Evolutionary conservation across 1,139 yeast species (phyloP).

Genomic region (Casaregolazyma lundiana): DNA sequence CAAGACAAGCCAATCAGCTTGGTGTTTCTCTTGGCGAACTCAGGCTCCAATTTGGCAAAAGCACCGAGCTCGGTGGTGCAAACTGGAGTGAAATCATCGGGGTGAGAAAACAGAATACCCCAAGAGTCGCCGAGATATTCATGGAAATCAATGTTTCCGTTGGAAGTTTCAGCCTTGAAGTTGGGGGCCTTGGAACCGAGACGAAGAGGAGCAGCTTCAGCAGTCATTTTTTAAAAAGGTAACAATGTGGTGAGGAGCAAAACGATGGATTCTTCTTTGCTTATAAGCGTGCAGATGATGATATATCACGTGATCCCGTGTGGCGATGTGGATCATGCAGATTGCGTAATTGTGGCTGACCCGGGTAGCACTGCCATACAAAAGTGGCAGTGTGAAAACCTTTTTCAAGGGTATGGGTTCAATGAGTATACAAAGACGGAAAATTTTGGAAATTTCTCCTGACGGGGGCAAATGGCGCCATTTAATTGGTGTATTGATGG

Average conservation of each 20-base stretch:
- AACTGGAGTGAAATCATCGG: constrained; percentile 85
- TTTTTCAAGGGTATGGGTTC: background rate
- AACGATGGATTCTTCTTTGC: background rate
- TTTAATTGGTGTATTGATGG: too few relatives aligned
- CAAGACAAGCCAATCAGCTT: constrained; percentile 79
- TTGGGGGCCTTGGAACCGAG: constrained; percentile 77
- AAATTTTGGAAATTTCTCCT: too few relatives aligned
- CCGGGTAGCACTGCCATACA: background rate
- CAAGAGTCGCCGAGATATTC: constrained; percentile 70
- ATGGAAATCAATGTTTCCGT: constrained; percentile 72
- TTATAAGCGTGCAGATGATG: constrained; percentile 5
- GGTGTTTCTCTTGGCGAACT: constrained; percentile 69
- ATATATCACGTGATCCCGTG: constrained; percentile 7
- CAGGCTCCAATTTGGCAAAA: constrained; percentile 77
- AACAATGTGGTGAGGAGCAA: background rate
- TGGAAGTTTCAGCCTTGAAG: constrained; percentile 67
- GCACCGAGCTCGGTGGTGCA: constrained; percentile 91
- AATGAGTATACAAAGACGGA: background rate
- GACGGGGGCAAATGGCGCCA: too few relatives aligned
- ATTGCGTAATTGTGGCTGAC: constrained; percentile 10
- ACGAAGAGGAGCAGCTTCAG: constrained; percentile 30
- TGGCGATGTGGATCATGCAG: constrained; percentile 5
- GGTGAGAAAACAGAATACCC: constrained; percentile 80
- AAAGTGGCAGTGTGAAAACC: constrained; percentile 1
- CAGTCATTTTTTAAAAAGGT: constrained; percentile 8